These are phyloP conservation scores for Keqinozyma sinolaborantium DNA, from an alignment of 1,139 yeast species.

Conservation along the genomic window DNA sequence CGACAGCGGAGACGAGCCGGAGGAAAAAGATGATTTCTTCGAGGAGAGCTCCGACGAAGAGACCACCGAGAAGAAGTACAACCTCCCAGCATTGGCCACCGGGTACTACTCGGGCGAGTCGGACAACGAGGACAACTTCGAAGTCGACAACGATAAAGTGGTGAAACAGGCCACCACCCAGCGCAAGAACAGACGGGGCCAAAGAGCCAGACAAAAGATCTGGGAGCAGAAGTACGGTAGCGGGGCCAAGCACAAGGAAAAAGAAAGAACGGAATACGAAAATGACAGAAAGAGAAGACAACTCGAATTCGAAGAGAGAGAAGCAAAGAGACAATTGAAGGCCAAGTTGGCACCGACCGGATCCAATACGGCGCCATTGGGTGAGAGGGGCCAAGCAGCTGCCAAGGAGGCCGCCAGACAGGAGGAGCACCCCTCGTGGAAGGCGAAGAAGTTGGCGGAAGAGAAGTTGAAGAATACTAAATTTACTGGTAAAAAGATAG, in stretches of 20 bases:
- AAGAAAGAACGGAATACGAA: slow-evolving; percentile 50
- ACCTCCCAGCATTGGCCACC: slow-evolving; percentile 66
- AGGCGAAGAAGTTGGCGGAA: slow-evolving; percentile 73
- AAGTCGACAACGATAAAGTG: slow-evolving; percentile 54
- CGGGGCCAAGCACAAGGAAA: slow-evolving; percentile 77
- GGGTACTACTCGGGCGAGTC: slow-evolving; percentile 83
- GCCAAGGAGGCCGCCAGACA: slow-evolving; percentile 6
- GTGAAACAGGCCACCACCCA: slow-evolving; percentile 51
- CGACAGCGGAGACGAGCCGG: slow-evolving; percentile 20
- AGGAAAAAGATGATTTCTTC: slow-evolving; percentile 36
- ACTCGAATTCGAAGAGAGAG: slow-evolving; percentile 70
- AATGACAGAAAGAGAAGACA: slow-evolving; percentile 59
- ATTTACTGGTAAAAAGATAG: slow-evolving; percentile 82
- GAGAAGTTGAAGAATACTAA: slow-evolving; percentile 61
- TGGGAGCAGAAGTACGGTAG: slow-evolving; percentile 91
- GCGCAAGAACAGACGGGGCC: slow-evolving; percentile 91
- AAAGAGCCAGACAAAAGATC: slow-evolving; percentile 91
- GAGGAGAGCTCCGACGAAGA: slow-evolving; percentile 17
- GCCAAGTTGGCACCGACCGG: slow-evolving; percentile 37
- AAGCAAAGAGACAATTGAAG: slow-evolving; percentile 57
- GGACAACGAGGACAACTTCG: slow-evolving; percentile 51
- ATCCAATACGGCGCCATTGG: slow-evolving; percentile 38
- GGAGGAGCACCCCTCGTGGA: slow-evolving; percentile 86
- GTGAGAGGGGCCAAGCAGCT: slow-evolving; percentile 22
- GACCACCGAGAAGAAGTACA: slow-evolving; percentile 14